Evolutionary conservation across 768 basidiomycete genomes (phyloP).

Genomic region (Tephrocybe sp.): DNA sequence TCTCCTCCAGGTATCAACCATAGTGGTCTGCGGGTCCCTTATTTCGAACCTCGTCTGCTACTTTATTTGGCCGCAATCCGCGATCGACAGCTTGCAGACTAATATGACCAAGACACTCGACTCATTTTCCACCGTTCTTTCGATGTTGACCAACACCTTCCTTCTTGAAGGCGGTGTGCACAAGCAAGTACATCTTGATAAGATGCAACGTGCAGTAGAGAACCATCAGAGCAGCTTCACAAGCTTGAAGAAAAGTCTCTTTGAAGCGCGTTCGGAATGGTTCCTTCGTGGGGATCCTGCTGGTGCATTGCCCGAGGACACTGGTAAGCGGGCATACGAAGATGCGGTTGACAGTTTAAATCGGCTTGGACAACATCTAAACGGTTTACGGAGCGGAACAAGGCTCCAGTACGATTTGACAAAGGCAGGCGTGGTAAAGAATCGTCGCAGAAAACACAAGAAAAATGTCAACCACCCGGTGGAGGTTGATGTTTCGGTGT

Average conservation of each 20-base stretch:
- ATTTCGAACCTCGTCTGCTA: conserved; percentile 88
- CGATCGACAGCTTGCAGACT: conserved; percentile 76
- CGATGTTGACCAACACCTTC: conserved; percentile 82
- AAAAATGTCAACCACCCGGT: conserved; percentile 12
- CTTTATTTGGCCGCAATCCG: conserved; percentile 81
- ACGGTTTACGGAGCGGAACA: conserved; percentile 83
- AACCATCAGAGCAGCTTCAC: conserved; percentile 90
- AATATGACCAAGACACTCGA: conserved; percentile 86
- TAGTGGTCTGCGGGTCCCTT: conserved; percentile 72
- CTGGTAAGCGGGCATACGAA: conserved; percentile 65
- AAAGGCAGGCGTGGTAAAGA: conserved; percentile 44
- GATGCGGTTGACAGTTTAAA: conserved; percentile 87
- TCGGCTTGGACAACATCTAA: conserved; percentile 90
- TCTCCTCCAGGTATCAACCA: conserved; percentile 71
- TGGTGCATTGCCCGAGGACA: conserved; percentile 26
- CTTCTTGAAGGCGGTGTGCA: conserved; percentile 69
- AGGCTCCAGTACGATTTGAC: conserved; percentile 82
- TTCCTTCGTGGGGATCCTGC: conserved; percentile 33
- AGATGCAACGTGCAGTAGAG: conserved; percentile 77
- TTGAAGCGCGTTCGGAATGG: conserved; percentile 89
- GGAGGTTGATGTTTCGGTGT: conserved; percentile 4
- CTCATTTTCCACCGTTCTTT: conserved; percentile 85
- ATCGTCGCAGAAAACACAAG: conserved; percentile 20
- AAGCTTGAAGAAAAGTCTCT: conserved; percentile 80
- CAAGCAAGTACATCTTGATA: conserved; percentile 55